A percentile compares a stretch with the other conserved stretches of the same genome.
phyloP scores from a whole-genome alignment of 139 green algal genomes.

The Edaphochlamys debaryana region DNA sequence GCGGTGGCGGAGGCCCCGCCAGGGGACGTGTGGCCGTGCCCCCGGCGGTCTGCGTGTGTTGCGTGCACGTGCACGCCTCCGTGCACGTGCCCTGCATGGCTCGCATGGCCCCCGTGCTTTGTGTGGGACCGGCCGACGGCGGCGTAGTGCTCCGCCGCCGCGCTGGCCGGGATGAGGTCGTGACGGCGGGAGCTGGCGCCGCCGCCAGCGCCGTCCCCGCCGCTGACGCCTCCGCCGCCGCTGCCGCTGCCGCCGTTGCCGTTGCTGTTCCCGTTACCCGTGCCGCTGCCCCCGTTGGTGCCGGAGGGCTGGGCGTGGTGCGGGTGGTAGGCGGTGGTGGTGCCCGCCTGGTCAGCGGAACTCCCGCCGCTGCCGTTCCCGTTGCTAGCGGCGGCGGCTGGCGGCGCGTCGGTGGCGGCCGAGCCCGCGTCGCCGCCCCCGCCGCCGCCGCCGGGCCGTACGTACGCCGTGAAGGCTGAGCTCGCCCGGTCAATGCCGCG shows the following conservation, averaged over 20 bases:
- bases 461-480: constrained; percentile 37
- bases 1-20: too few species aligned
- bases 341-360: too few species aligned
- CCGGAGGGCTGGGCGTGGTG: not conserved
- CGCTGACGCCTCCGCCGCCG: not conserved
- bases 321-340: too few species aligned
- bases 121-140: not conserved
- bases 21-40: too few species aligned
- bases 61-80: too few species aligned
- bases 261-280: not conserved
- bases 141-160: not conserved
- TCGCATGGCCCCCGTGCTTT: too few species aligned
- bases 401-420: too few species aligned
- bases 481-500: not conserved
- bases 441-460: not conserved
- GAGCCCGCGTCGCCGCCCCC: not conserved
- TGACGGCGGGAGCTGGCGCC: too few species aligned
- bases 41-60: too few species aligned
- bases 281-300: not conserved
- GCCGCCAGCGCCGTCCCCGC: too few species aligned
- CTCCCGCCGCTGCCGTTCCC: not conserved
- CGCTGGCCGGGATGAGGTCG: not conserved
- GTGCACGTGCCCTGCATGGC: too few species aligned
- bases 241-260: not conserved
- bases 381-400: not conserved